Percentiles rank a stretch among this genome's conserved stretches.
These are phyloP conservation scores for Tolypocladium tropicale DNA, from an alignment of 2,329 filamentous ascomycete species.

Conservation along the genomic window DNA sequence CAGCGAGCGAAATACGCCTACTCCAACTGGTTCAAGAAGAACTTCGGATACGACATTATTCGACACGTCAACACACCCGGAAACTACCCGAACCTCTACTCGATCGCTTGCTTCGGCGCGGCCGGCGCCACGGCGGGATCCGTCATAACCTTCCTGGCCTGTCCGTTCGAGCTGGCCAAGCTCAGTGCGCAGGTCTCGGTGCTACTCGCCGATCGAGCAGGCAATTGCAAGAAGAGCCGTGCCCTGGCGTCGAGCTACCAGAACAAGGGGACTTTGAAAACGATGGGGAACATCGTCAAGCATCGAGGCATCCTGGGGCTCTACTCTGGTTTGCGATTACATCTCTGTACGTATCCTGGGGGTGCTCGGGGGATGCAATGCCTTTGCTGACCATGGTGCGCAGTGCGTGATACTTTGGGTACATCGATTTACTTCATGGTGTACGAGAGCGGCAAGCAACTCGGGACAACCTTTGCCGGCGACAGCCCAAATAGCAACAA, in stretches of 20 bases:
- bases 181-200: conserved; percentile 79
- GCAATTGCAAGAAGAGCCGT: conserved; percentile 34
- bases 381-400: conserved; percentile 4
- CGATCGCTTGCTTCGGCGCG: conserved; percentile 64
- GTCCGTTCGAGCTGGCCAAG: conserved; percentile 85
- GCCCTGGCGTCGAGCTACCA: conserved; percentile 59
- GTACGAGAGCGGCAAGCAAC: conserved; percentile 77
- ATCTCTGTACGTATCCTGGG: conserved; percentile 54
- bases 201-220: conserved; percentile 47
- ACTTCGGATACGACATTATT: conserved; percentile 60
- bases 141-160: conserved; percentile 70
- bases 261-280: conserved; percentile 67
- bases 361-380: neutral
- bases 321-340: conserved; percentile 71
- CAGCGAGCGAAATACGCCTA: conserved; percentile 65
- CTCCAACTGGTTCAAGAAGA: conserved; percentile 58
- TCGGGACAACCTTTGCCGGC: conserved; percentile 63
- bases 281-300: conserved; percentile 65
- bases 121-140: conserved; percentile 73
- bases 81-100: conserved; percentile 62
- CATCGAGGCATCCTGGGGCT: conserved; percentile 63
- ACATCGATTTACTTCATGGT: conserved; percentile 84
- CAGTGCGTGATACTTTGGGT: conserved; percentile 73
- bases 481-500: conserved; percentile 67
- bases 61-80: conserved; percentile 60